phyloP scores from a whole-genome alignment of 2,329 filamentous ascomycete genomes.

The Diaporthe vaccinii region DNA sequence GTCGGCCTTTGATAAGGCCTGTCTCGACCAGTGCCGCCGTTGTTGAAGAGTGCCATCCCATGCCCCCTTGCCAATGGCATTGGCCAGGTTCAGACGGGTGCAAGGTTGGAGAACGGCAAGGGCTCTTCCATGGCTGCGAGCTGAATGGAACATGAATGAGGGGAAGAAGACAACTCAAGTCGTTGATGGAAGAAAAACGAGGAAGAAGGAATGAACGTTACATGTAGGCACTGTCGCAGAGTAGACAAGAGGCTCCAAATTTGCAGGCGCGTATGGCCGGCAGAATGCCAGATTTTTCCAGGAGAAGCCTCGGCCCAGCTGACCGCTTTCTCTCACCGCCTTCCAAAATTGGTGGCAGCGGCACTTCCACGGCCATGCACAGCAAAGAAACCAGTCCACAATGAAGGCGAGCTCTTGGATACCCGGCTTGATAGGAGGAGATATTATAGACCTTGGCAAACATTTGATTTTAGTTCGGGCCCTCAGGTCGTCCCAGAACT shows the following conservation, averaged over 20 bases:
- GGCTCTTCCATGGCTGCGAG: conserved; percentile 37
- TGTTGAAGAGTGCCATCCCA: background rate
- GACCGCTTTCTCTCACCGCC: background rate
- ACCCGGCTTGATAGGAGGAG: too few relatives aligned
- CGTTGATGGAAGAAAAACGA: background rate
- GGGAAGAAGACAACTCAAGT: background rate
- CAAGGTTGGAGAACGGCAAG: conserved; percentile 22
- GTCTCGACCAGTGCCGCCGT: background rate
- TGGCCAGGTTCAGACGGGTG: conserved; percentile 21
- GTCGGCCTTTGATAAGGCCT: accelerated
- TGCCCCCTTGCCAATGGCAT: background rate
- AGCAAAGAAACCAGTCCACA: too few relatives aligned
- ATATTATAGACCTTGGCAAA: too few relatives aligned
- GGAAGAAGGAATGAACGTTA: too few relatives aligned
- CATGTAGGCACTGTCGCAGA: background rate
- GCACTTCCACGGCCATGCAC: background rate
- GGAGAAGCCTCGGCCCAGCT: background rate
- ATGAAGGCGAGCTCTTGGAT: too few relatives aligned
- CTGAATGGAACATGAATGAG: conserved; percentile 38
- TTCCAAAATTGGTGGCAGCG: background rate
- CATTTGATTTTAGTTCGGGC: too few relatives aligned
- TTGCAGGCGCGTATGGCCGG: background rate
- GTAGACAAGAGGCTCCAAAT: background rate
- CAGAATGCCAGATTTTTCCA: conserved; percentile 13
- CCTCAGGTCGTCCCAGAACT: too few relatives aligned